phyloP scores from a whole-genome alignment of 129 eudicot genomes.

The Centrapalus pauciflorus region DNA sequence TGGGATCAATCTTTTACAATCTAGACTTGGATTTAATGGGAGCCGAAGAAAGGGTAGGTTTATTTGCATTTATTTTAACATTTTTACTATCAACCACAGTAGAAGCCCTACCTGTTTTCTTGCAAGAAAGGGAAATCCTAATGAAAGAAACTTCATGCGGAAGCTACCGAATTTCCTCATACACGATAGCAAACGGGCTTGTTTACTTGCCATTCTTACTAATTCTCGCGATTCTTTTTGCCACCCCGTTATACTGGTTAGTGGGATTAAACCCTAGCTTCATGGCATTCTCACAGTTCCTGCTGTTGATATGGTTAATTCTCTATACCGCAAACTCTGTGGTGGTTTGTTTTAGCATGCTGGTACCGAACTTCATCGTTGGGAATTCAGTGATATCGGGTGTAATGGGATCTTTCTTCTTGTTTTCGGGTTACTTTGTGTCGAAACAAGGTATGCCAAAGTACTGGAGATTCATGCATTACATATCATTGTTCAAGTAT shows the following conservation, averaged over 20 bases:
- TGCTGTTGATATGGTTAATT: slow-evolving; percentile 75
- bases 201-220: slow-evolving; percentile 90
- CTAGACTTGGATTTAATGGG: slow-evolving; percentile 66
- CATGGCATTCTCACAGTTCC: slow-evolving; percentile 53
- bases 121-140: slow-evolving; percentile 91
- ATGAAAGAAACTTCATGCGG: slow-evolving; percentile 92
- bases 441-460: slow-evolving; percentile 72
- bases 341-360: slow-evolving; percentile 87
- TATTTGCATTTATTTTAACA: slow-evolving; percentile 84
- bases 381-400: slow-evolving; percentile 89
- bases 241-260: slow-evolving; percentile 80
- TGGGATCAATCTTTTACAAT: slow-evolving; percentile 84
- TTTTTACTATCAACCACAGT: slow-evolving; percentile 76
- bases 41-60: slow-evolving; percentile 75
- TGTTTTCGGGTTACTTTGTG: slow-evolving; percentile 96
- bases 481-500: slow-evolving; percentile 84
- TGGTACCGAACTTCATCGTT: slow-evolving; percentile 88
- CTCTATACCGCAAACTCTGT: slow-evolving; percentile 97
- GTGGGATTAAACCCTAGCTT: slow-evolving; percentile 66
- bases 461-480: slow-evolving; percentile 92
- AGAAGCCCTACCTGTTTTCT: slow-evolving; percentile 85
- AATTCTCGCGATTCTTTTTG: slow-evolving; percentile 54
- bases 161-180: slow-evolving; percentile 87
- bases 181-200: slow-evolving; percentile 76
- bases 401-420: slow-evolving; percentile 86